Evolutionary conservation across 2,329 filamentous ascomycete species (phyloP).

Genomic region (Juglanconis juglandina): DNA sequence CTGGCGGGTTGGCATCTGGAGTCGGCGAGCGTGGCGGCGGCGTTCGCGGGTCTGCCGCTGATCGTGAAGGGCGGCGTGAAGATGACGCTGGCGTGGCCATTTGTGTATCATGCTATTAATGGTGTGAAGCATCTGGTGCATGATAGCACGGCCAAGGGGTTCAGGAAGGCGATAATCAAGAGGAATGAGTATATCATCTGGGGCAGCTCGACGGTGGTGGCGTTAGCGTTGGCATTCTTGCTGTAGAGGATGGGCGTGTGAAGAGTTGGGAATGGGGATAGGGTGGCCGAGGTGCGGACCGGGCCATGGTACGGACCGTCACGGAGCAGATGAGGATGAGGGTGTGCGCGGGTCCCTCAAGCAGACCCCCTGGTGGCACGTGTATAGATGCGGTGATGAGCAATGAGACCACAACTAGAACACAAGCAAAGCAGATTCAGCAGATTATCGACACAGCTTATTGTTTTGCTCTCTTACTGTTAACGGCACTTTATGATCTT

Average conservation of each 20-base stretch:
- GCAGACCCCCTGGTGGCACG: too few relatives aligned
- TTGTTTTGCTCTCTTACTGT: neutral
- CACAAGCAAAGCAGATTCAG: too few relatives aligned
- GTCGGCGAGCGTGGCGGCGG: constrained; percentile 56
- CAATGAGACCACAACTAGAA: neutral
- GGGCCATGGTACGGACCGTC: too few relatives aligned
- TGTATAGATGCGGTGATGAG: neutral
- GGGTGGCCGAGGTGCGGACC: neutral
- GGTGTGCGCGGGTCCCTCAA: too few relatives aligned
- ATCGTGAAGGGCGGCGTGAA: constrained; percentile 57
- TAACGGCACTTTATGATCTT: too few relatives aligned
- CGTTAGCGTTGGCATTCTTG: constrained; percentile 46
- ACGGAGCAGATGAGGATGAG: too few relatives aligned
- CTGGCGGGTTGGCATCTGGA: constrained; percentile 64
- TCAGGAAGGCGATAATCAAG: constrained; percentile 44
- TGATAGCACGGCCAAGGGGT: constrained; percentile 47
- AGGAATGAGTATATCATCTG: constrained; percentile 47
- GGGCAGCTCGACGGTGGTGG: constrained; percentile 41
- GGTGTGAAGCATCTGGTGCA: constrained; percentile 53
- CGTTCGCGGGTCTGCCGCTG: constrained; percentile 57
- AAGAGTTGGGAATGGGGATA: neutral
- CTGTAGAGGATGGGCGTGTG: constrained; percentile 32
- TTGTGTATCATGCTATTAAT: constrained; percentile 55
- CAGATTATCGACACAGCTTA: neutral
- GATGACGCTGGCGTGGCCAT: constrained; percentile 56